phyloP scores from a whole-genome alignment of 192 early-diverging fungal genomes.

The Chytriomyces hyalinus region DNA sequence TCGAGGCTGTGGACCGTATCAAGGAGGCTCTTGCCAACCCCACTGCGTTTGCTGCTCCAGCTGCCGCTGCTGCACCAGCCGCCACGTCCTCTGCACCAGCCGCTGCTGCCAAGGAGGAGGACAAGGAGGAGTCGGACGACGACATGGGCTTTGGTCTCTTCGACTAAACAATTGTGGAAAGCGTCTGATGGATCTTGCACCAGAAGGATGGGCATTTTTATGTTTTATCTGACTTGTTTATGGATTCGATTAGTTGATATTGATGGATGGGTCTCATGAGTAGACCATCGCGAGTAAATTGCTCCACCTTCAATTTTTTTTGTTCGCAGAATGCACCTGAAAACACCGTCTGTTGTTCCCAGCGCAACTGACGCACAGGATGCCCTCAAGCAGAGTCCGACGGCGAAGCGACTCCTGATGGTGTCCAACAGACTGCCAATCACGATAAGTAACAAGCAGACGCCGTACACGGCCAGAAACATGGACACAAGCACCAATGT shows the following conservation, averaged over 20 bases:
- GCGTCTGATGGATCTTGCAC: neutral
- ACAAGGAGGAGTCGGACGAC: constrained; percentile 72
- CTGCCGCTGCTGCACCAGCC: constrained; percentile 72
- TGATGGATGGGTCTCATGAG: neutral
- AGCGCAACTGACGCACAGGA: too few species aligned
- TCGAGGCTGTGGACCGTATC: constrained; percentile 87
- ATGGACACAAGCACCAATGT: constrained; percentile 44
- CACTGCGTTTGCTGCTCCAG: constrained; percentile 83
- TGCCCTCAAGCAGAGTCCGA: too few species aligned
- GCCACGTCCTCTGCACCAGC: constrained; percentile 60
- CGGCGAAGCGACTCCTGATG: constrained; percentile 60
- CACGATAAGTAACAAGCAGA: constrained; percentile 61
- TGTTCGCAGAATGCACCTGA: neutral
- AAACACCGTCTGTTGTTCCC: too few species aligned
- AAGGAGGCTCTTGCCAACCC: constrained; percentile 95
- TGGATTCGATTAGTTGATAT: neutral
- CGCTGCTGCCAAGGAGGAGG: constrained; percentile 60
- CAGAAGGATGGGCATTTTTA: too few species aligned
- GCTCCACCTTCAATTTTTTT: neutral
- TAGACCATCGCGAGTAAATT: neutral
- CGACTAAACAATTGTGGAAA: constrained; percentile 60
- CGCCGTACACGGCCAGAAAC: constrained; percentile 48
- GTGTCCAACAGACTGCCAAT: constrained; percentile 97
- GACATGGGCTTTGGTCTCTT: constrained; percentile 94
- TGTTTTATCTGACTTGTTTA: neutral